Evolutionary conservation across 2,329 filamentous ascomycete species (phyloP).

Genomic region (Periconia macrospinosa): DNA sequence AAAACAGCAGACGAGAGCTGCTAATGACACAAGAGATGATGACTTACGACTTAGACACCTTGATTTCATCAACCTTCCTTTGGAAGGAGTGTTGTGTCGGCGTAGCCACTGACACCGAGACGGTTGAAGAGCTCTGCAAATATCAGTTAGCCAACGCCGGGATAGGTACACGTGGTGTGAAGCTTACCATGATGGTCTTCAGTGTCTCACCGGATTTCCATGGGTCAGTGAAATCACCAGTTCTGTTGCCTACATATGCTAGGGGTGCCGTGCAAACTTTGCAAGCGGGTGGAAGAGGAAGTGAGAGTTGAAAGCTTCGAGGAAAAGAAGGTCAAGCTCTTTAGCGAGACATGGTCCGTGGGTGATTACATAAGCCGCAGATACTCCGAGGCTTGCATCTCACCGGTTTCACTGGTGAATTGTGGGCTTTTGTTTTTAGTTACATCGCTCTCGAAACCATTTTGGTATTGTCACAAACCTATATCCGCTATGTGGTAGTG

Average conservation of each 20-base stretch:
- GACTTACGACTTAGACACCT: conserved; percentile 84
- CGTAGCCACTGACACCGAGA: conserved; percentile 74
- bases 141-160: conserved; percentile 18
- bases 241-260: conserved; percentile 34
- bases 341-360: conserved; percentile 14
- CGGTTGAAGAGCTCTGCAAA: conserved; percentile 62
- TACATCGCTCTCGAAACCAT: not conserved
- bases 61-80: conserved; percentile 78
- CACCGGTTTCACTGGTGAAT: not conserved
- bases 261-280: conserved; percentile 33
- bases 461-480: not conserved
- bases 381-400: not conserved
- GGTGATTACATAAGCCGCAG: conserved; percentile 2
- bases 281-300: conserved; percentile 24
- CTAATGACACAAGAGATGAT: conserved; percentile 3
- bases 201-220: conserved; percentile 40
- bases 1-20: conserved; percentile 6
- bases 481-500: conserved; percentile 8
- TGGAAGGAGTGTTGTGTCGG: conserved; percentile 76
- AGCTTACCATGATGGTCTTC: conserved; percentile 40
- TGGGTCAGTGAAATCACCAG: conserved; percentile 32
- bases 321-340: conserved; percentile 28
- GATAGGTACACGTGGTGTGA: not conserved
- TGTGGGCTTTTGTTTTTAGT: not conserved
- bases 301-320: conserved; percentile 20